Percentiles rank a stretch among this genome's conserved stretches.
phyloP scores from a whole-genome alignment of 2,329 filamentous ascomycete species.

The Aspergillus versicolor region DNA sequence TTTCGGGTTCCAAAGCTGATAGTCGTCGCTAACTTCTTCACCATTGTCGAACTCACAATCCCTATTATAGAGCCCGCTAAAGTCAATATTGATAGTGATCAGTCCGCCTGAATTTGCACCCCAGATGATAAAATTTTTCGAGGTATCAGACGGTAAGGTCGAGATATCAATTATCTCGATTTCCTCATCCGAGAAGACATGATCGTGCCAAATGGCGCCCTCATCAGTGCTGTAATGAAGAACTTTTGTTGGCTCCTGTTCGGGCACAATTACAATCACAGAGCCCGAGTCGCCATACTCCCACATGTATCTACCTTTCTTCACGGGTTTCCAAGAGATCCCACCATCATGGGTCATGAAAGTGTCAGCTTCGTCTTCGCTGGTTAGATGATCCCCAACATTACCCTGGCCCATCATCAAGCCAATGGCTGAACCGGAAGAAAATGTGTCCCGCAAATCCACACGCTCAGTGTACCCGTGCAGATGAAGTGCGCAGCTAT shows the following conservation, averaged over 20 bases:
- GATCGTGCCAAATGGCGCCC: conserved; percentile 74
- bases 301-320: conserved; percentile 88
- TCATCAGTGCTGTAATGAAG: conserved; percentile 78
- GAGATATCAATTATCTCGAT: conserved; percentile 77
- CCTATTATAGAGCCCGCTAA: conserved; percentile 72
- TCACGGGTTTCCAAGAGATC: conserved; percentile 78
- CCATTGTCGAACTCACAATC: conserved; percentile 67
- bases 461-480: conserved; percentile 92
- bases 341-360: conserved; percentile 93
- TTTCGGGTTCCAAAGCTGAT: conserved; percentile 81
- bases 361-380: conserved; percentile 73
- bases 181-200: conserved; percentile 69
- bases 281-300: conserved; percentile 95
- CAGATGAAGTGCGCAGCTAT: conserved; percentile 81
- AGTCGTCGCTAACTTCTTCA: conserved; percentile 63
- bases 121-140: conserved; percentile 91
- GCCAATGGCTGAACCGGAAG: conserved; percentile 82
- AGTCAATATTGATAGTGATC: conserved; percentile 82
- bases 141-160: conserved; percentile 83
- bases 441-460: conserved; percentile 81
- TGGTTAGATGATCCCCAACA: conserved; percentile 70
- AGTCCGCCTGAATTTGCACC: conserved; percentile 58
- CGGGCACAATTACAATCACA: conserved; percentile 81
- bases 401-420: conserved; percentile 91
- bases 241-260: conserved; percentile 64